Evolutionary conservation across 2,329 filamentous ascomycete genomes (phyloP).

Genomic region (Ascochyta clinopodiicola): DNA sequence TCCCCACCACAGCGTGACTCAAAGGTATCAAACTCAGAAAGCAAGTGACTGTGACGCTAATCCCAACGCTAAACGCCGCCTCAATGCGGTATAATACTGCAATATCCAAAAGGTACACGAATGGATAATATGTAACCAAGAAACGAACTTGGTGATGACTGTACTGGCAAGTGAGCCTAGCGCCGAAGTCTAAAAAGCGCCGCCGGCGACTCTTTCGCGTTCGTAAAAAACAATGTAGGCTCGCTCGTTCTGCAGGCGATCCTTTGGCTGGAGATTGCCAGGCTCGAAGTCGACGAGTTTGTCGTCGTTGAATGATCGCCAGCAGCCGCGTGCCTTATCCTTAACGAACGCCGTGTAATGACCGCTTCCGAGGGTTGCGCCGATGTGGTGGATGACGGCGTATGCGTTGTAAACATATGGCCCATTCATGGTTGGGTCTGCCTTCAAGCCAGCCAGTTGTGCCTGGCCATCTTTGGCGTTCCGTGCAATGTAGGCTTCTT

Average conservation of each 20-base stretch:
- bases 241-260: slow-evolving; percentile 66
- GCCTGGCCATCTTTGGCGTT: slow-evolving; percentile 33
- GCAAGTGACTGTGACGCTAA: slow-evolving; percentile 17
- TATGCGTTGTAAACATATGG: slow-evolving; percentile 85
- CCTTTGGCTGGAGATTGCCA: slow-evolving; percentile 54
- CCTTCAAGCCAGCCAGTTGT: slow-evolving; percentile 44
- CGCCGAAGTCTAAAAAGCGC: slow-evolving; percentile 28
- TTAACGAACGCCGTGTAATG: slow-evolving; percentile 77
- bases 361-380: slow-evolving; percentile 70
- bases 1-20: slow-evolving; percentile 7
- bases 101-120: slow-evolving; percentile 1
- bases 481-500: slow-evolving; percentile 47
- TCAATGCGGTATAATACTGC: slow-evolving; percentile 10
- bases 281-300: slow-evolving; percentile 64
- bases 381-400: slow-evolving; percentile 80
- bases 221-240: slow-evolving; percentile 72
- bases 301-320: slow-evolving; percentile 67
- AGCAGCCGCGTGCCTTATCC: slow-evolving; percentile 59
- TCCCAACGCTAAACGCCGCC: slow-evolving; percentile 14
- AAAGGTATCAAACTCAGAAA: slow-evolving; percentile 18
- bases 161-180: neutral
- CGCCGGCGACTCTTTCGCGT: slow-evolving; percentile 44
- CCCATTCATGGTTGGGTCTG: slow-evolving; percentile 53
- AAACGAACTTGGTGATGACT: slow-evolving; percentile 6
- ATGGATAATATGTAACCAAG: slow-evolving; percentile 11